Evolutionary conservation across 768 basidiomycete species (phyloP).

Genomic region (Epithele typhae): DNA sequence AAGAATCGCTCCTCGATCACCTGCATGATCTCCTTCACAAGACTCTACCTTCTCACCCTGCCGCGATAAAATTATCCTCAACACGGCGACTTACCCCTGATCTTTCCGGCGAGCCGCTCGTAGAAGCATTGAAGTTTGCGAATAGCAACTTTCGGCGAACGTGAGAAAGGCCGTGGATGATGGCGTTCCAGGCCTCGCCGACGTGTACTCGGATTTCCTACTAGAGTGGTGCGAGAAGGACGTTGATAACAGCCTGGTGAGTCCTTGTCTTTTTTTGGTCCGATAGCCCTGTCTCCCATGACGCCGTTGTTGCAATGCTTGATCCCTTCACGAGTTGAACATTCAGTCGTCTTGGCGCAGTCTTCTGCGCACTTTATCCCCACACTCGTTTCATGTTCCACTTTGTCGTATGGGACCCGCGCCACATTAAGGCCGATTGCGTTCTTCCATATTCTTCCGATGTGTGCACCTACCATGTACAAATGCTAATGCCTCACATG

Average conservation of each 20-base stretch:
- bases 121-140: constrained; percentile 47
- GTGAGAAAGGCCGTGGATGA: constrained; percentile 15
- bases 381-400: too few relatives aligned
- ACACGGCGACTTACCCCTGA: constrained; percentile 30
- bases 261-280: constrained; percentile 11
- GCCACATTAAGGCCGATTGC: too few relatives aligned
- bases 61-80: constrained; percentile 36
- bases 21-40: constrained; percentile 38
- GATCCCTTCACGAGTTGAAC: too few relatives aligned
- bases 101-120: constrained; percentile 45
- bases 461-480: too few relatives aligned
- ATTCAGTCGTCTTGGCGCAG: background rate
- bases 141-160: constrained; percentile 45
- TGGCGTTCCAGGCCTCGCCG: constrained; percentile 26
- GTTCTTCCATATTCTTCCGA: too few relatives aligned
- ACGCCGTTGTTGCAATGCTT: constrained; percentile 1
- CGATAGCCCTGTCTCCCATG: too few relatives aligned
- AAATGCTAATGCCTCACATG: too few relatives aligned
- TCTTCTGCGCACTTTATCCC: background rate
- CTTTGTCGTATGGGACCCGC: too few relatives aligned
- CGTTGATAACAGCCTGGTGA: constrained; percentile 27
- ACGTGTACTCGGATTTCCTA: constrained; percentile 42
- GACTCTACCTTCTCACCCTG: constrained; percentile 33
- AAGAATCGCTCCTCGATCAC: constrained; percentile 37
- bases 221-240: constrained; percentile 40